Base-by-base conservation (phyloP, 768 basidiomycete genomes). In the Hericium alpestre region DNA sequence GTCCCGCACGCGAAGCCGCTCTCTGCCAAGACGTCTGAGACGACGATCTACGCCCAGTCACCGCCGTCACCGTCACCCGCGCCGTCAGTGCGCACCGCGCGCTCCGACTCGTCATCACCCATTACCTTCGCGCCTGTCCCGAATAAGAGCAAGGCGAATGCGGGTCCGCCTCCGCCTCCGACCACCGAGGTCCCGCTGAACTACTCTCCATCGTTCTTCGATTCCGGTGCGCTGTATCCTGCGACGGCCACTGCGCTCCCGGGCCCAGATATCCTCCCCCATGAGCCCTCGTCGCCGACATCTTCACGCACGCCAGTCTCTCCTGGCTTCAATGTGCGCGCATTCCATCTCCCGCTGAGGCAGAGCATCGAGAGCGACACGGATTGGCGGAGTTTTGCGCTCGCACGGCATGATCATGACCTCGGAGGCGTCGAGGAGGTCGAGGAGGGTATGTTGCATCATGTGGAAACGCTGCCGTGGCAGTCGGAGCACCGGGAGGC, bases 301-400 rank as follows among this genome's bases (percentile, higher is more conserved):
- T 46, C 43, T 15, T 25, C 20, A 8, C 49, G 49, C 49, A 16
- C 27, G 10, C 49, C 49, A 18, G 47, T 55, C 32, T 41, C n/a
- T 15, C 32, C 47, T 22, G 20, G 16, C 12, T 32, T 43, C 46
- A 55, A 55, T 20, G 51, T 40, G 41, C 53, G 58, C 6, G 46
- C 40, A 4, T 61, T 57, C 23, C 61, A 61, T 37, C 61, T 61
- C 4, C 61, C 61, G 7, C 38, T 56, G 15, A 48, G 58, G 2
- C 48, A 16, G 16, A 53, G 38, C 55, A 48, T 47, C 48, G 58
- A 46, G 18, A 1, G 12, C 32, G 32, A 32, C 9, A 10, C 8
- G 32, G 32, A 32, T 32, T 32, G 32, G 32, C 32, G 4, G 32
- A 32, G 32, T 32, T 41, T 41, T 39, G 51, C n/a, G 51, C 32